Percentiles rank a stretch among this genome's conserved stretches.
Evolutionary conservation across 345 rosid species (phyloP).

Genomic region (Abelmoschus esculentus): DNA sequence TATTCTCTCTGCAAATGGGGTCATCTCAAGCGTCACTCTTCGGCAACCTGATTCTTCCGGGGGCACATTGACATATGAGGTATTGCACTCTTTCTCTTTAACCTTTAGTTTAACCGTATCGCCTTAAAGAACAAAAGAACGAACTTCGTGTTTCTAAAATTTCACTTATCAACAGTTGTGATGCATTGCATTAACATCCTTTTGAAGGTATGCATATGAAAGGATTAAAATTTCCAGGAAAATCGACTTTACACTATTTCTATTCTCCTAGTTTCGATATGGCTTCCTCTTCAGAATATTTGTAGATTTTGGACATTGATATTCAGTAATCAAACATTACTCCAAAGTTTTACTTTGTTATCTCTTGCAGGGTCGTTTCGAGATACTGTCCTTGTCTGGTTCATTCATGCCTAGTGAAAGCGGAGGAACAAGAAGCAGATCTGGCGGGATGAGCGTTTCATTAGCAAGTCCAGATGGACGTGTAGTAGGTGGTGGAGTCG

Average conservation of each 20-base stretch:
- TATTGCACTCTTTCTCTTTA: slow-evolving; percentile 8
- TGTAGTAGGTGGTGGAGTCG: slow-evolving; percentile 87
- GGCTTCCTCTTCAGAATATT: not conserved
- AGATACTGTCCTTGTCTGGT: slow-evolving; percentile 87
- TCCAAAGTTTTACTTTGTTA: not conserved
- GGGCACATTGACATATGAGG: slow-evolving; percentile 97
- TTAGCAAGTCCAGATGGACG: slow-evolving; percentile 94
- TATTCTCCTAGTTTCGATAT: not conserved
- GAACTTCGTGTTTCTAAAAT: not conserved
- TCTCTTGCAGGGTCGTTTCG: slow-evolving; percentile 79
- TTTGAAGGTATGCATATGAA: no score
- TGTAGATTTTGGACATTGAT: not conserved
- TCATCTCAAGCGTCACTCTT: slow-evolving; percentile 87
- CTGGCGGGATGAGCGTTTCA: slow-evolving; percentile 97
- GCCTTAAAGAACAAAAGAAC: no score
- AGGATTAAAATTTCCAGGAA: no score
- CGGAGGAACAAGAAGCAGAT: slow-evolving; percentile 78
- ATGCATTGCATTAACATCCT: no score
- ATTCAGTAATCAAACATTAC: no score
- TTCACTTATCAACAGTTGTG: no score
- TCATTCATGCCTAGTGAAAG: slow-evolving; percentile 90
- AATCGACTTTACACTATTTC: no score
- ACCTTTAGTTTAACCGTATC: no score
- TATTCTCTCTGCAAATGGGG: slow-evolving; percentile 83
- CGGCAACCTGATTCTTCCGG: slow-evolving; percentile 97